Base-by-base conservation (phyloP, 306 rosid genomes). In the Malus fusca region DNA sequence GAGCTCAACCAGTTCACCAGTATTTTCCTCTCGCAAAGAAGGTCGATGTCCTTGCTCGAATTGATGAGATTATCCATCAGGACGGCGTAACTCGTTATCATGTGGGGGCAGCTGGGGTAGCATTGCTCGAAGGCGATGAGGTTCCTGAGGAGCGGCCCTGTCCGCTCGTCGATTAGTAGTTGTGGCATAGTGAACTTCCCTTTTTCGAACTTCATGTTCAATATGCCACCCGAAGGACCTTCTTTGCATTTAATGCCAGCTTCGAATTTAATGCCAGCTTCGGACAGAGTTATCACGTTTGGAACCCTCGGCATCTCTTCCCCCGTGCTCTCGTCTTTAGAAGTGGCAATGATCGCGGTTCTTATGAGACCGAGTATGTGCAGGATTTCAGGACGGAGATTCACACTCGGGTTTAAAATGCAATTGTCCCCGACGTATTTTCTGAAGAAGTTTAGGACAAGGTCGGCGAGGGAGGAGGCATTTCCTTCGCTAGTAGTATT, bases 31-130 rank as follows among this genome's bases (percentile, higher is more conserved):
- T 69, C 6, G 17, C 30, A 33, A 3, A 80, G 68, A 2, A 75
- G 11, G 3, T 75, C 11, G 23, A 68, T 11, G 11, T 80, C 83
- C 10, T 25, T 56, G 1, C 11, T 18, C 0, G 67, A 22, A 56
- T 37, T 9, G 12, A 80, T 75, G 22, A 75, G 80, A 5, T 69
- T 75, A 43, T 80, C 83, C 31, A 75, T 19, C 10, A 80, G n/a
- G 4, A 75, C 1, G 11, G 73, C 73, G 1, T 75, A 80, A 12
- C 77, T 69, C 28, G 83, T 80, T 43, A 80, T 35, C 4, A 2
- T n/a, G 0, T 28, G 13, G 0, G 11, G 10, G 9, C 43, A 71
- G 3, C 6, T 4, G 2, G 5, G 71, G 19, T 8, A 31, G 43
- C 81, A 71, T 40, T 76, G 78, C 71, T 65, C 26, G 17, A 31